Base-by-base conservation (phyloP, 2,329 filamentous ascomycete species). In the Aspergillus tamarii region DNA sequence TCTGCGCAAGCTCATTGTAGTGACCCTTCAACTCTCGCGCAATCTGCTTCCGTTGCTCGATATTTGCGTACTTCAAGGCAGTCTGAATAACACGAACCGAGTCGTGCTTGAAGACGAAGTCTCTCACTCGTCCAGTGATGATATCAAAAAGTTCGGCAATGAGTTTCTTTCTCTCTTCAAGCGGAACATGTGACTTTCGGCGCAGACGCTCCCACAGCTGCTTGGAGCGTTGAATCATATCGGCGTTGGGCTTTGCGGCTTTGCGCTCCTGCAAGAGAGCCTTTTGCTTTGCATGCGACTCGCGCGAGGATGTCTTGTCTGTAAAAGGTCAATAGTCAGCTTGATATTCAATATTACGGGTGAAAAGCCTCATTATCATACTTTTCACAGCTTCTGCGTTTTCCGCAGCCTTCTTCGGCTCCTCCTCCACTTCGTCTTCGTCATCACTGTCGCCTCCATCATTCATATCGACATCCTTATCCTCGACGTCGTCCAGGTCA, bases 41-140 rank as follows among this genome's bases (percentile, higher is more conserved):
- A 73, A 99, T 97, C 81, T 90, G 88, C 78, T 90, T 92, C 74
- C 92, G 87, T 81, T 97, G 94, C 65, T 91, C 90, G 61, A 88
- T 84, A 53, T 90, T 96, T 55, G 93, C 91, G 80, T 99, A 99
- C 80, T 99, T 99, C 80, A 99, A 88, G 43, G 94, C 95, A 14
- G 94, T 97, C 82, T 99, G 95, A 30, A 99, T 91, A 48, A 97
- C 93, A 70, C 95, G 88, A n/a, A 97, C 94, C 41, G 93, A 92
- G 77, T 99, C 95, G 78, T 99, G 95, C 86, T 99, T 99, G 82
- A 99, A 91, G 23, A 97, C 94, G 70, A 98, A 97, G 66, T 98
- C 95, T 79, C 92, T 93, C 72, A 98, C 91, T 63, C 91, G 88
- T 59, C 94, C 94, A 28, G 92, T 95, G 72, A 97, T 91, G 74